Percentiles rank a stretch among this genome's conserved stretches.
These are phyloP conservation scores for Magnolia kwangsiensis DNA, from an alignment of 164 flowering plant genomes.

Conservation along the genomic window DNA sequence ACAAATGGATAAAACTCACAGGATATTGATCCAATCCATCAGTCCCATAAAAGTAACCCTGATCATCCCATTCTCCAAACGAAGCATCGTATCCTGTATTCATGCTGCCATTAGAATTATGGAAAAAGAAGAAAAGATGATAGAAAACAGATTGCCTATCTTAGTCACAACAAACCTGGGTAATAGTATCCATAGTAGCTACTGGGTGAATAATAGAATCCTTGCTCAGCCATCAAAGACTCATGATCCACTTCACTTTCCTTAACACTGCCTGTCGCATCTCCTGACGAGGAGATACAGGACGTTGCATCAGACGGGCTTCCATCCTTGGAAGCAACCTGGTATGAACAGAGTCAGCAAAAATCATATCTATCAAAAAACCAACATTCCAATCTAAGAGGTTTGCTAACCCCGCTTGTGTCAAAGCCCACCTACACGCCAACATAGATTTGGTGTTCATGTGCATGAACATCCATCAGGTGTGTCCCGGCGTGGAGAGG, in stretches of 20 bases:
- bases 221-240: constrained; percentile 29
- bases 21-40: constrained; percentile 51
- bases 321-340: constrained; percentile 33
- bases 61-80: constrained; percentile 37
- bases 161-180: constrained; percentile 37
- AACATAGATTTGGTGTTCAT: background rate
- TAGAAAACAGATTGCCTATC: background rate
- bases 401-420: background rate
- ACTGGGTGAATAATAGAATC: constrained; percentile 23
- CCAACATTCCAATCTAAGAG: background rate
- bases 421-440: background rate
- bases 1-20: constrained; percentile 24
- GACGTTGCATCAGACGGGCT: constrained; percentile 41
- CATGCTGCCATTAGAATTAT: background rate
- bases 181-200: constrained; percentile 48
- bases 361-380: background rate
- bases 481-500: no score
- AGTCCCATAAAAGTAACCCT: constrained; percentile 30
- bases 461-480: no score
- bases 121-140: background rate
- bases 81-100: constrained; percentile 42
- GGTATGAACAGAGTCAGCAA: background rate
- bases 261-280: constrained; percentile 29
- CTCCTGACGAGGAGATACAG: constrained; percentile 40
- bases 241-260: constrained; percentile 38